phyloP scores from a whole-genome alignment of 768 basidiomycete genomes.

The Lyophyllum semitale region DNA sequence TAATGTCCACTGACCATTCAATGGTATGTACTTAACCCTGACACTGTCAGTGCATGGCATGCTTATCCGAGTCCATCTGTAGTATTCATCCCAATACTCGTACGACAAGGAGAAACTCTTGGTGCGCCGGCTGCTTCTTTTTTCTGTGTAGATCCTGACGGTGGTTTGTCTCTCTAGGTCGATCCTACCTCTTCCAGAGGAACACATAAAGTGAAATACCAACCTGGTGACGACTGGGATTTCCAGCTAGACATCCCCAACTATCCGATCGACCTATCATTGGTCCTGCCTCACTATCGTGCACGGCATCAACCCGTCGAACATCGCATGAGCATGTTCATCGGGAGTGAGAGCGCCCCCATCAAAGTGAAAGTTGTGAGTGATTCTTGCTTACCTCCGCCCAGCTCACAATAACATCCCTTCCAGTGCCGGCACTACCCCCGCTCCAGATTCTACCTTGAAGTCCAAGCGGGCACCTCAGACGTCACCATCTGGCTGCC shows the following conservation, averaged over 20 bases:
- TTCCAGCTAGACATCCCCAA: conserved; percentile 57
- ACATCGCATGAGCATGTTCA: conserved; percentile 72
- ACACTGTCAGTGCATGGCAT: conserved; percentile 1
- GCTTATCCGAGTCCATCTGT: conserved; percentile 6
- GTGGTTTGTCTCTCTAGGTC: conserved; percentile 16
- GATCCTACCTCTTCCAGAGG: conserved; percentile 37
- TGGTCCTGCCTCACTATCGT: conserved; percentile 78
- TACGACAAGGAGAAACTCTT: conserved; percentile 17
- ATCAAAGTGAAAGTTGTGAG: conserved; percentile 77
- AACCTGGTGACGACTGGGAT: conserved; percentile 63
- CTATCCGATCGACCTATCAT: conserved; percentile 60
- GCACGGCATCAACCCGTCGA: conserved; percentile 72
- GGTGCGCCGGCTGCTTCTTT: conserved; percentile 5
- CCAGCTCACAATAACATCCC: conserved; percentile 12
- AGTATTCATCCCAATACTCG: conserved; percentile 15
- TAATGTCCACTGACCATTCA: conserved; percentile 41
- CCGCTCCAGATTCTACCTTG: conserved; percentile 61
- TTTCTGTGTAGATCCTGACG: conserved; percentile 1
- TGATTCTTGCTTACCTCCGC: conserved; percentile 20
- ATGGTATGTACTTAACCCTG: conserved; percentile 26
- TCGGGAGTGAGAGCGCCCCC: conserved; percentile 50
- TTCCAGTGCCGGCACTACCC: conserved; percentile 58
- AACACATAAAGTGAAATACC: conserved; percentile 67
- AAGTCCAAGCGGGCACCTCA: conserved; percentile 64
- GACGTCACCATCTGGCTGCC: conserved; percentile 78